Evolutionary conservation across 805 yeast genomes (phyloP).

Genomic region (Lipomyces yamanashiensis): DNA sequence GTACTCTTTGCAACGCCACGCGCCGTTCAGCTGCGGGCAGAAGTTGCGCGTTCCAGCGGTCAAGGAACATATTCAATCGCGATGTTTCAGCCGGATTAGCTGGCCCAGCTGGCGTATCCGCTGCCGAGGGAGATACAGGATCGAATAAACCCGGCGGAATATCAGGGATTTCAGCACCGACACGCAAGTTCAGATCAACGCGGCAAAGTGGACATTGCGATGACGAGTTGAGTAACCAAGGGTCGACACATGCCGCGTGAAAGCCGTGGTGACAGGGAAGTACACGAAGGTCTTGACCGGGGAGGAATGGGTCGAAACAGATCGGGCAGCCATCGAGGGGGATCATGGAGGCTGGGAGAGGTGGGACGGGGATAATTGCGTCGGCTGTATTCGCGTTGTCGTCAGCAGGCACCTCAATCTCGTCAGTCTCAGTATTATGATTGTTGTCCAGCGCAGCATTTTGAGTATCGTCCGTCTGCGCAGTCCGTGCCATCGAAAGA

Average conservation of each 20-base stretch:
- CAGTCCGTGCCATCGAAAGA: not conserved
- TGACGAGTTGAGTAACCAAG: conserved; percentile 75
- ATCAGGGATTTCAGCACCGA: conserved; percentile 33
- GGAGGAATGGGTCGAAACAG: conserved; percentile 70
- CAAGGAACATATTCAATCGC: conserved; percentile 41
- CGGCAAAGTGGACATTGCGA: conserved; percentile 87
- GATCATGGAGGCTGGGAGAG: conserved; percentile 20
- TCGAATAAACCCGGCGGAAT: conserved; percentile 28
- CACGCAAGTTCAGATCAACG: conserved; percentile 54
- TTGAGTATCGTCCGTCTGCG: not conserved
- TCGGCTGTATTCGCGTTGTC: not conserved
- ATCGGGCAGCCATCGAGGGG: conserved; percentile 65
- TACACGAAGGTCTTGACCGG: conserved; percentile 66
- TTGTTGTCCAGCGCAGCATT: not conserved
- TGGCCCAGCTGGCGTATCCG: not conserved
- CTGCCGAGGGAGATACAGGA: not conserved
- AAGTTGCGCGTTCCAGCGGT: conserved; percentile 43
- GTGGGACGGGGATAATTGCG: not conserved
- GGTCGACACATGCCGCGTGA: conserved; percentile 80
- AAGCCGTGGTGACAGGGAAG: conserved; percentile 82
- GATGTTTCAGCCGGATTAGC: not conserved
- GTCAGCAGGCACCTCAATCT: not conserved
- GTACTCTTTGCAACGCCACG: conserved; percentile 39
- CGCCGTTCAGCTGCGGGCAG: conserved; percentile 42
- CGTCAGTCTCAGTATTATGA: not conserved